A percentile compares a stretch with the other conserved stretches of the same genome.
These are phyloP conservation scores for Vachellia collinsii DNA, from an alignment of 306 rosid species.

Conservation along the genomic window DNA sequence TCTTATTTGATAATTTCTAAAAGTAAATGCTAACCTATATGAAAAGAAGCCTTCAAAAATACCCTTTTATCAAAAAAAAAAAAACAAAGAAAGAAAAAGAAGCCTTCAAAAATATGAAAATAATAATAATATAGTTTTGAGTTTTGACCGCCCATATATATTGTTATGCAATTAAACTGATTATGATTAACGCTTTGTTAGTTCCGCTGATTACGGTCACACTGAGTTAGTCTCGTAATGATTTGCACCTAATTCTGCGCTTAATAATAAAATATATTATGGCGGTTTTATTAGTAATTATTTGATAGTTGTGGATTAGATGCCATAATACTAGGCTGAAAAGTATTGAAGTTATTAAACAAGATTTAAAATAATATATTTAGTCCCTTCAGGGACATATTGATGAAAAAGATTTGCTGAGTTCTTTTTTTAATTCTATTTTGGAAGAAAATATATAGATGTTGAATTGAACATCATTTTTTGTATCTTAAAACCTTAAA, in stretches of 20 bases:
- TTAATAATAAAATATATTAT: background rate
- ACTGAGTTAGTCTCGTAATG: background rate
- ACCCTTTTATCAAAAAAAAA: too few relatives aligned
- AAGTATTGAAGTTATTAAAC: too few relatives aligned
- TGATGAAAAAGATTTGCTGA: too few relatives aligned
- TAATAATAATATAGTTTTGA: background rate
- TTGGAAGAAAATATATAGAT: too few relatives aligned
- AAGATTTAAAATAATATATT: too few relatives aligned
- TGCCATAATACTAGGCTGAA: background rate
- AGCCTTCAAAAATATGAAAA: background rate
- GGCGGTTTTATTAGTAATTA: background rate
- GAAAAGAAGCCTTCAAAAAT: background rate
- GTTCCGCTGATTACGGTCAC: constrained; percentile 14
- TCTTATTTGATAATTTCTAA: too few relatives aligned
- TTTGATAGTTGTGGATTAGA: background rate
- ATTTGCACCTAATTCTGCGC: constrained; percentile 9
- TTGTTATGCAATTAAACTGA: background rate
- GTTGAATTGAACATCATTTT: background rate
- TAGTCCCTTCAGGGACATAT: too few relatives aligned
- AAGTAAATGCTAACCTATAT: too few relatives aligned
- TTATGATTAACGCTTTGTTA: background rate
- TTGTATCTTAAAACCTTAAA: background rate
- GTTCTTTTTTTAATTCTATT: too few relatives aligned
- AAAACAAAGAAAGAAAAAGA: too few relatives aligned
- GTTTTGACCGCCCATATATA: background rate